Evolutionary conservation across 352 stramenopile genomes (phyloP).

Genomic region (Albugo candida): DNA sequence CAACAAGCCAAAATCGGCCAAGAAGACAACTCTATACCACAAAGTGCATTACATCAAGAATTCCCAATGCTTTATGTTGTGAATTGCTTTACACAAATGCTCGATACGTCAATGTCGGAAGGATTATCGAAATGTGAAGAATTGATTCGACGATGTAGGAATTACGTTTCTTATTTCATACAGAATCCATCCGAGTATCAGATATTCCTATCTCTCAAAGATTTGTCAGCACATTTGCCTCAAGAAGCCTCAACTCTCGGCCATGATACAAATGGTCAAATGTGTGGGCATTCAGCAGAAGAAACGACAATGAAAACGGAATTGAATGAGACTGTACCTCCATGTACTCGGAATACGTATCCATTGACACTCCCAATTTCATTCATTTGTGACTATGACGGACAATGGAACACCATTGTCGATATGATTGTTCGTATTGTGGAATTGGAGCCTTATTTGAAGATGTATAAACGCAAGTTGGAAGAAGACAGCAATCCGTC

Average conservation of each 20-base stretch:
- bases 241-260: slow-evolving; percentile 6
- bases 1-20: slow-evolving; percentile 8
- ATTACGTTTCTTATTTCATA: slow-evolving; percentile 71
- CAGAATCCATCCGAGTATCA: slow-evolving; percentile 70
- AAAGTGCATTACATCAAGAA: slow-evolving; percentile 40
- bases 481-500: slow-evolving; percentile 53
- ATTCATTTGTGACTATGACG: slow-evolving; percentile 61
- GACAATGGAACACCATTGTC: slow-evolving; percentile 55
- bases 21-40: slow-evolving; percentile 7
- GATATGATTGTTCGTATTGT: slow-evolving; percentile 70
- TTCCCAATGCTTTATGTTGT: slow-evolving; percentile 42
- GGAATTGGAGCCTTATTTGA: slow-evolving; percentile 44
- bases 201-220: slow-evolving; percentile 51
- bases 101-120: slow-evolving; percentile 30
- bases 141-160: slow-evolving; percentile 38
- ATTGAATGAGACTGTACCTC: neutral
- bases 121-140: slow-evolving; percentile 35
- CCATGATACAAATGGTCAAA: slow-evolving; percentile 5
- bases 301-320: neutral
- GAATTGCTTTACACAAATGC: slow-evolving; percentile 42
- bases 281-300: neutral
- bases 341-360: too few species aligned
- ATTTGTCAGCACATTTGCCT: neutral
- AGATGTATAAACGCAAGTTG: slow-evolving; percentile 56
- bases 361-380: slow-evolving; percentile 11